Evolutionary conservation across 345 rosid genomes (phyloP).

Genomic region (Gossypium anomalum): DNA sequence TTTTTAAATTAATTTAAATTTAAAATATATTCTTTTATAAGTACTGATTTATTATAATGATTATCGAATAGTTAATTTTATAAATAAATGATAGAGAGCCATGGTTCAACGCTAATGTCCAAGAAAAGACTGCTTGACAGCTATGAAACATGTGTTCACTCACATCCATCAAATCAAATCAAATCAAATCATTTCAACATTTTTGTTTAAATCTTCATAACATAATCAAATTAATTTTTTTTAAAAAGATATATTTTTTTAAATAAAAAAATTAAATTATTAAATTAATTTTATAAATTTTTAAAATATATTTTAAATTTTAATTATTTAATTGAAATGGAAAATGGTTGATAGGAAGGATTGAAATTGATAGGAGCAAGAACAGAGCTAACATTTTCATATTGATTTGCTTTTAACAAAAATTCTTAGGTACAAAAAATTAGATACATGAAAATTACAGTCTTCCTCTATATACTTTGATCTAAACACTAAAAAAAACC

Average conservation of each 20-base stretch:
- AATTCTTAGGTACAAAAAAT: conserved; percentile 40
- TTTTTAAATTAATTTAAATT: too few relatives aligned
- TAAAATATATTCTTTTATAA: too few relatives aligned
- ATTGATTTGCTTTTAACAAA: conserved; percentile 14
- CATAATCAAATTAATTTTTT: too few relatives aligned
- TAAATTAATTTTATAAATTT: too few relatives aligned
- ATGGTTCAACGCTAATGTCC: background rate
- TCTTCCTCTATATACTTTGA: conserved; percentile 27
- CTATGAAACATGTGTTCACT: background rate
- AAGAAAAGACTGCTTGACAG: conserved; percentile 6
- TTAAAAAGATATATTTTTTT: too few relatives aligned
- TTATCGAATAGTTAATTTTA: background rate
- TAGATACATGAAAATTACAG: conserved; percentile 38
- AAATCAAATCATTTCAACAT: background rate
- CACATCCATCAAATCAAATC: background rate
- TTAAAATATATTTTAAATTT: too few relatives aligned
- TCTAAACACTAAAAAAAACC: conserved; percentile 5
- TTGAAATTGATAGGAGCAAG: too few relatives aligned
- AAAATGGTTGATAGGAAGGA: too few relatives aligned
- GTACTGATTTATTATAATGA: too few relatives aligned
- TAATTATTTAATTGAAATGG: too few relatives aligned
- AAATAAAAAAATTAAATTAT: too few relatives aligned
- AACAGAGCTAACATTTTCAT: background rate
- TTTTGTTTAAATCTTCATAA: background rate
- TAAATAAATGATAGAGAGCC: background rate